Evolutionary conservation across 73 alveolate species (phyloP), one percentile per base, ranked within the genome.

Genomic region (Uronychia binucleata): DNA sequence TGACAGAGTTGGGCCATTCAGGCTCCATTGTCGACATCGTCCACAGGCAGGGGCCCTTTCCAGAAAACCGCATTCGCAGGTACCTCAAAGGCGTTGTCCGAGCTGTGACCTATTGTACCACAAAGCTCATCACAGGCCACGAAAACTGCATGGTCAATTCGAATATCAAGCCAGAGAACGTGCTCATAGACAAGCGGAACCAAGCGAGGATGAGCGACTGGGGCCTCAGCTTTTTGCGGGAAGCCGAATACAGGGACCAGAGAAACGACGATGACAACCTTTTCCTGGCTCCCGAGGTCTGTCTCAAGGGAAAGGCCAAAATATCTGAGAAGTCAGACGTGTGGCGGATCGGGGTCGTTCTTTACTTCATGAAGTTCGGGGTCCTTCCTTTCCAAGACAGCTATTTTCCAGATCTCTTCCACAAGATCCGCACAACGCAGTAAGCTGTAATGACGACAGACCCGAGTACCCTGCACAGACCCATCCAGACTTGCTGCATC

Each of bases 131-230:
- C n/a, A 46, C 19, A 46, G 67, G 67, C 19, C 67, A 46, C 19
- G 67, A 46, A 46, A 11, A 11, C 67, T 5, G 67, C 5, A 19
- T 5, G 67, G 5, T 46, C 5, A 46, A 46, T 11, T 11, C 5
- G n/a, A 46, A 46, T 46, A 46, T 46, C 67, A 46, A 46, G 67
- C 67, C 67, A 46, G 67, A 46, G 67, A 46, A 46, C 67, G 67
- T 46, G n/a, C 67, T 46, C 67, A 46, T 46, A 11, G 67, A 46
- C 67, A 46, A 46, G 19, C 67, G 67, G 67, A 5, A 46, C 19
- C 5, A 46, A 11, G 67, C 19, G 67, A 46, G 19, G 19, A 46
- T 46, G n/a, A 11, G n/a, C 19, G 67, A 46, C 67, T 46, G 19
- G n/a, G 67, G 67, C 5, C 19, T 46, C n/a, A 19, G 67, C n/a